Conservation (phyloP, 257 asterid genomes). For the Solanum lycopersicoides region DNA sequence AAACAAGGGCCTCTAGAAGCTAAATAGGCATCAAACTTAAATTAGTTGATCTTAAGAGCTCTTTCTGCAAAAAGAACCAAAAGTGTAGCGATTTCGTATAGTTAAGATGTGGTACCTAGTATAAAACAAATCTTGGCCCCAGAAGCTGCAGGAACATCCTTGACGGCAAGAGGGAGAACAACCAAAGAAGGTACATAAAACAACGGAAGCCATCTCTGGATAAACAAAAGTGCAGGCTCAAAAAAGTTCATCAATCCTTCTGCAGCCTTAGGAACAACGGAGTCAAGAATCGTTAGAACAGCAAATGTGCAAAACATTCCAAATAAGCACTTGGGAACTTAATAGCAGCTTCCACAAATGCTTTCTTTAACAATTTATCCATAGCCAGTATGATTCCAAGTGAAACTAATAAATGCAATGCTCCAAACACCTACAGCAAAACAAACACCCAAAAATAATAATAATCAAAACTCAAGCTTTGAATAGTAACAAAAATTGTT, state of each 20-base stretch:
- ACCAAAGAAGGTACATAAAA: slow-evolving; percentile 93
- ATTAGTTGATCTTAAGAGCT: neutral
- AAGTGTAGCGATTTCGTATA: accelerated
- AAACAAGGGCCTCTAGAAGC: neutral
- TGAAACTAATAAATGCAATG: slow-evolving; percentile 69
- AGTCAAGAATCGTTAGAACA: slow-evolving; percentile 60
- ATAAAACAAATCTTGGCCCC: slow-evolving; percentile 70
- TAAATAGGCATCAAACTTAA: neutral
- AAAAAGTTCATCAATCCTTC: slow-evolving; percentile 71
- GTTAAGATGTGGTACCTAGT: slow-evolving; percentile 29
- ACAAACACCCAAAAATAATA: neutral
- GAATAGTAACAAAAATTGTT: neutral
- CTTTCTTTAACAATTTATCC: slow-evolving; percentile 69
- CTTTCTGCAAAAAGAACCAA: neutral
- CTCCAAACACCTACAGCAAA: slow-evolving; percentile 43
- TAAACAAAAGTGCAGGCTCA: slow-evolving; percentile 90
- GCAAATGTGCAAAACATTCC: slow-evolving; percentile 96
- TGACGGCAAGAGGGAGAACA: slow-evolving; percentile 83
- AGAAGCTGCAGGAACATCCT: slow-evolving; percentile 89
- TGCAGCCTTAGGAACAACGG: slow-evolving; percentile 66
- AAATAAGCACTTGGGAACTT: slow-evolving; percentile 93
- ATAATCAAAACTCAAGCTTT: neutral
- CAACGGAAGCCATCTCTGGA: slow-evolving; percentile 96
- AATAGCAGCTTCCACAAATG: slow-evolving; percentile 77
- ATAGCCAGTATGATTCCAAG: slow-evolving; percentile 74